These are phyloP conservation scores for Pichia nakasei DNA, from an alignment of 805 yeast species.

Conservation along the genomic window DNA sequence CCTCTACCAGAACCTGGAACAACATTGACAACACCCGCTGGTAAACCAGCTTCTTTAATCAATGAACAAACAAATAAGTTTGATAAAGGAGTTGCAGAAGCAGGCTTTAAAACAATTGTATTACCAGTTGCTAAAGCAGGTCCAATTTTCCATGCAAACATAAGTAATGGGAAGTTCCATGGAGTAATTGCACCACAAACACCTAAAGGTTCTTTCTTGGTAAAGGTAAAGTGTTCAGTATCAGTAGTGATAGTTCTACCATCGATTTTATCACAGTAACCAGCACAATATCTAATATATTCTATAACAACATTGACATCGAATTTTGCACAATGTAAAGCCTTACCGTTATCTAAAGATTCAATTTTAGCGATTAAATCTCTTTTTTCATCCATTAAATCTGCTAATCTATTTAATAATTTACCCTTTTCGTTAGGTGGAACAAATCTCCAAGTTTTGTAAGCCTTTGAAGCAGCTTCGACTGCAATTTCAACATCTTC, in stretches of 20 bases:
- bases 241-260: slow-evolving; percentile 63
- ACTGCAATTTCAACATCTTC: slow-evolving; percentile 67
- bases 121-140: slow-evolving; percentile 76
- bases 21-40: slow-evolving; percentile 68
- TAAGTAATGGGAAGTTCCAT: slow-evolving; percentile 78
- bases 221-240: slow-evolving; percentile 51
- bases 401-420: slow-evolving; percentile 54
- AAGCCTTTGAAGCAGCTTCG: slow-evolving; percentile 56
- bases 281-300: slow-evolving; percentile 64
- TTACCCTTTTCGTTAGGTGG: slow-evolving; percentile 51
- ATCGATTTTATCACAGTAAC: slow-evolving; percentile 59
- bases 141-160: slow-evolving; percentile 73
- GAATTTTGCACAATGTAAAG: slow-evolving; percentile 54
- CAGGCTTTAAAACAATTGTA: slow-evolving; percentile 64
- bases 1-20: slow-evolving; percentile 68
- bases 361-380: slow-evolving; percentile 63
- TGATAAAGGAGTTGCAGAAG: slow-evolving; percentile 69
- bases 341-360: slow-evolving; percentile 71
- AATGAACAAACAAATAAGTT: slow-evolving; percentile 57
- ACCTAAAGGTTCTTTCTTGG: slow-evolving; percentile 69
- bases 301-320: slow-evolving; percentile 58
- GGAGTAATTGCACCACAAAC: slow-evolving; percentile 80
- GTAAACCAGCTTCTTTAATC: slow-evolving; percentile 60
- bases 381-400: slow-evolving; percentile 52
- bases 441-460: slow-evolving; percentile 47